phyloP scores from a whole-genome alignment of 352 stramenopile genomes.

The Pythium grandisporangium region DNA sequence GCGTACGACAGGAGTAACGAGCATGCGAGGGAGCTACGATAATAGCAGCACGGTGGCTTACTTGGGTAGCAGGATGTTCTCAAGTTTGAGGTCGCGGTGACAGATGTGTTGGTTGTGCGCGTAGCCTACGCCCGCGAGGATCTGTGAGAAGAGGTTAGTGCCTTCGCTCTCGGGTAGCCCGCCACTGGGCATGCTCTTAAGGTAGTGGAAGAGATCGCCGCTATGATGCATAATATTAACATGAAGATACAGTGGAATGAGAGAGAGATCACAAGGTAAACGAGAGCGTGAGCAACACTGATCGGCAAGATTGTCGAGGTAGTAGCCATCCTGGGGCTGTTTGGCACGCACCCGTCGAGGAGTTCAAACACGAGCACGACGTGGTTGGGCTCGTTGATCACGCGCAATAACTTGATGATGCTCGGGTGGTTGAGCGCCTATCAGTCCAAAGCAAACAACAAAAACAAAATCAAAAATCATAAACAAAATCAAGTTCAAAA shows the following conservation, averaged over 20 bases:
- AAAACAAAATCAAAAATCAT: too few relatives aligned
- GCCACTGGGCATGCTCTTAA: slow-evolving; percentile 42
- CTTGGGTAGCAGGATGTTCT: slow-evolving; percentile 82
- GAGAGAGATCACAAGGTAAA: too few relatives aligned
- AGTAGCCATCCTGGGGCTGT: too few relatives aligned
- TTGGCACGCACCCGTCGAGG: slow-evolving; percentile 69
- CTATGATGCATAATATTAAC: slow-evolving; percentile 9
- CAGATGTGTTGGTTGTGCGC: slow-evolving; percentile 88
- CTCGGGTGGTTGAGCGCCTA: slow-evolving; percentile 79
- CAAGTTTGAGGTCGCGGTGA: slow-evolving; percentile 82
- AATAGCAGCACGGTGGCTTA: slow-evolving; percentile 12
- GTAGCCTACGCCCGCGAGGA: slow-evolving; percentile 72
- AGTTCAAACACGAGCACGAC: slow-evolving; percentile 84
- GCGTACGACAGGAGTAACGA: too few relatives aligned
- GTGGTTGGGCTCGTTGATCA: slow-evolving; percentile 81
- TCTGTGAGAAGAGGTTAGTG: slow-evolving; percentile 58
- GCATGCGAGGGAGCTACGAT: neutral
- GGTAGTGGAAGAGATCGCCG: slow-evolving; percentile 80
- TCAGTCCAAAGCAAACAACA: neutral
- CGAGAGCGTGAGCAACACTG: too few relatives aligned
- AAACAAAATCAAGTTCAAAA: too few relatives aligned
- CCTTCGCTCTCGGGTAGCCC: slow-evolving; percentile 58
- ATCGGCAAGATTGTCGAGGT: too few relatives aligned
- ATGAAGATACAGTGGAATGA: neutral
- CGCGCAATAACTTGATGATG: slow-evolving; percentile 83